phyloP scores from a whole-genome alignment of 1,139 yeast species.

The Wickerhamiella pararugosa region DNA sequence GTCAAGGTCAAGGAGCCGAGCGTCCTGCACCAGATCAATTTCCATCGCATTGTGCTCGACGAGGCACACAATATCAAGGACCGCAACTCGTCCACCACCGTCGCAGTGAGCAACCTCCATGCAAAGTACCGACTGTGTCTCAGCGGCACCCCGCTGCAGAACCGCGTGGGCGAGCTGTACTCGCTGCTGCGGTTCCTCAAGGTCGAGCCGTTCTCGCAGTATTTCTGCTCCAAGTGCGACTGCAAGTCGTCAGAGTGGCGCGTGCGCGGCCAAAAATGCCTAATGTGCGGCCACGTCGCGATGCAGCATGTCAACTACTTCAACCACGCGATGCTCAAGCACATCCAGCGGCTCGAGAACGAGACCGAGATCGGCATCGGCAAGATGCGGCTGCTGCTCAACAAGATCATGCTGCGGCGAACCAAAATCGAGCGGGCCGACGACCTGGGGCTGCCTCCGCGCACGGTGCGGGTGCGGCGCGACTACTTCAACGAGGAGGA shows the following conservation, averaged over 20 bases:
- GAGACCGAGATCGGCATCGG: conserved; percentile 67
- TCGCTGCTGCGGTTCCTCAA: conserved; percentile 74
- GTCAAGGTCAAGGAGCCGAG: conserved; percentile 64
- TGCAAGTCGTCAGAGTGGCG: conserved; percentile 69
- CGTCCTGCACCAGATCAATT: conserved; percentile 56
- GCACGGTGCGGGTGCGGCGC: conserved; percentile 52
- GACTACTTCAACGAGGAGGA: conserved; percentile 89
- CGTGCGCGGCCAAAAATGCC: conserved; percentile 54
- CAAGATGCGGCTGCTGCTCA: conserved; percentile 54
- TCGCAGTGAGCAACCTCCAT: conserved; percentile 63
- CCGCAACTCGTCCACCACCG: conserved; percentile 81
- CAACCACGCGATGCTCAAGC: conserved; percentile 87
- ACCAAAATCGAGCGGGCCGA: conserved; percentile 94
- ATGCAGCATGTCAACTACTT: conserved; percentile 92
- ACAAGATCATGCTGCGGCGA: conserved; percentile 78
- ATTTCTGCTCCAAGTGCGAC: conserved; percentile 83
- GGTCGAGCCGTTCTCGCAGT: conserved; percentile 72
- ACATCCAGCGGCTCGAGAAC: conserved; percentile 68
- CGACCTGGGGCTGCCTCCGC: conserved; percentile 91
- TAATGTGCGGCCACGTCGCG: conserved; percentile 73
- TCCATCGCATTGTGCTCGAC: conserved; percentile 81
- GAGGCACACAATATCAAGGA: conserved; percentile 98
- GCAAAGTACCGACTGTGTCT: conserved; percentile 77
- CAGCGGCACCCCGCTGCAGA: conserved; percentile 92
- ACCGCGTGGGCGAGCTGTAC: conserved; percentile 90